These are phyloP conservation scores for Coemansia sp. DNA, from an alignment of 192 early-diverging fungal species.

Conservation along the genomic window DNA sequence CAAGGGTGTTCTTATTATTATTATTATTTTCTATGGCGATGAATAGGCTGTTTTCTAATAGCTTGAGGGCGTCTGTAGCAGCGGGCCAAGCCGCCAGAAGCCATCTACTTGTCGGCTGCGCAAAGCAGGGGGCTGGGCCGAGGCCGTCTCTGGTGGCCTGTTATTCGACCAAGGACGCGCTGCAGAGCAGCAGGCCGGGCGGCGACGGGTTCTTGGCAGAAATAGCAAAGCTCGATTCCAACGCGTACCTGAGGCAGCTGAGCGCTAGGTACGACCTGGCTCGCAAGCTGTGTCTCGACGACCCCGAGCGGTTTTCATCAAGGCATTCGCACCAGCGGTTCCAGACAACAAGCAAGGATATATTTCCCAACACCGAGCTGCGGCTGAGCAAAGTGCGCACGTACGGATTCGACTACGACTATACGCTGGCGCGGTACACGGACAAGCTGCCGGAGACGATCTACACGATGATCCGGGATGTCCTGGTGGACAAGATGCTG, in stretches of 20 bases:
- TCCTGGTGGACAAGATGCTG: conserved; percentile 54
- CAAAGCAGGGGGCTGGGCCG: neutral
- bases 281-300: conserved; percentile 24
- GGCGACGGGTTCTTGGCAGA: neutral
- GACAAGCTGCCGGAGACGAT: conserved; percentile 57
- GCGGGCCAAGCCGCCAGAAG: neutral
- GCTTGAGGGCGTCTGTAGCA: too few species aligned
- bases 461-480: conserved; percentile 58
- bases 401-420: conserved; percentile 66
- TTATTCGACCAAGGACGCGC: neutral
- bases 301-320: conserved; percentile 28
- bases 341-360: conserved; percentile 34
- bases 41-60: too few species aligned
- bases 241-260: conserved; percentile 17
- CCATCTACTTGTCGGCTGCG: neutral
- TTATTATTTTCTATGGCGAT: neutral
- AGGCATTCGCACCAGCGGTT: conserved; percentile 10
- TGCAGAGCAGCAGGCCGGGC: neutral
- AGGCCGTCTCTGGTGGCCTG: neutral
- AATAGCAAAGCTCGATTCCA: neutral
- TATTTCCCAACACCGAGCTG: conserved; percentile 61
- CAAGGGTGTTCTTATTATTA: neutral
- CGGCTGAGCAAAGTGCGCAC: conserved; percentile 53
- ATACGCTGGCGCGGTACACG: conserved; percentile 62
- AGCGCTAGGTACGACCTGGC: conserved; percentile 22